Evolutionary conservation across 2,329 filamentous ascomycete species (phyloP).

Genomic region (Aureobasidium sp.): DNA sequence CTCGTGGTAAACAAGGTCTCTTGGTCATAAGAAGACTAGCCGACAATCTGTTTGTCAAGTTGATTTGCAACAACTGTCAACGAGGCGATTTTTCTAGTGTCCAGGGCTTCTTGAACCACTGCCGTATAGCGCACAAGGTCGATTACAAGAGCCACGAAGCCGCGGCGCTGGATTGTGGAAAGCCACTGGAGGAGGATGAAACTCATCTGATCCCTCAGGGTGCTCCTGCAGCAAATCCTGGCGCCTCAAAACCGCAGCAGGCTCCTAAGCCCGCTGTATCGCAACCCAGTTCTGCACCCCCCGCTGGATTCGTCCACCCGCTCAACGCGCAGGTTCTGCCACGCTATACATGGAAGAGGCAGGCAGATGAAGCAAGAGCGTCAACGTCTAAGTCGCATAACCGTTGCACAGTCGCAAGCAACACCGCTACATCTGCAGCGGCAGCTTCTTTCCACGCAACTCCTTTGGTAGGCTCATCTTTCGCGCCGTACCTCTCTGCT

Average conservation of each 20-base stretch:
- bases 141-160: conserved; percentile 96
- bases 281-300: neutral
- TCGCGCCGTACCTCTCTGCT: conserved; percentile 36
- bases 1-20: conserved; percentile 65
- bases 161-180: conserved; percentile 80
- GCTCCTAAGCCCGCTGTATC: neutral
- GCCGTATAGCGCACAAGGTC: conserved; percentile 86
- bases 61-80: conserved; percentile 80
- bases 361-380: conserved; percentile 12
- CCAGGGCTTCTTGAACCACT: conserved; percentile 99
- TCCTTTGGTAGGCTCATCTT: conserved; percentile 12
- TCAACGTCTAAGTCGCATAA: neutral
- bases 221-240: conserved; percentile 5
- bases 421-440: neutral
- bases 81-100: conserved; percentile 91
- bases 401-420: neutral
- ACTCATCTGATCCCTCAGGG: conserved; percentile 18
- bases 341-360: conserved; percentile 17
- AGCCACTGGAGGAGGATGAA: conserved; percentile 67
- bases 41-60: conserved; percentile 79
- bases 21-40: conserved; percentile 75
- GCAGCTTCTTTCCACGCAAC: neutral
- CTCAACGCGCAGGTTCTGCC: conserved; percentile 17
- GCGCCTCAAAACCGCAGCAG: conserved; percentile 12
- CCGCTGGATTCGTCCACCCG: conserved; percentile 14